Conservation (phyloP, 2,329 filamentous ascomycete species). For the Venturia effusa region DNA sequence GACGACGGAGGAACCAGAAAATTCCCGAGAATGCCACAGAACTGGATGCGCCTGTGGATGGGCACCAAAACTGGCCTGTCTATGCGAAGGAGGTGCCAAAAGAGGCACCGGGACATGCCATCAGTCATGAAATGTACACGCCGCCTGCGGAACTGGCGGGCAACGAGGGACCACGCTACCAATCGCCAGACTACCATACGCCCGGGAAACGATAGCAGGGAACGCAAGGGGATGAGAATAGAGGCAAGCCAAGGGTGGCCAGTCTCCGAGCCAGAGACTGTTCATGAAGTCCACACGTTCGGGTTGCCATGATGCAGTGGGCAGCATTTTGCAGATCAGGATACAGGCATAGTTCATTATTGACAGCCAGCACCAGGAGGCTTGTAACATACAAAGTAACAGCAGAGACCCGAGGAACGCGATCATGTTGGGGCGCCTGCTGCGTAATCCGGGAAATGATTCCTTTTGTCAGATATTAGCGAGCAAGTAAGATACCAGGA, state of each 20-base stretch:
- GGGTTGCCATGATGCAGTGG: neutral
- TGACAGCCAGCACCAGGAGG: neutral
- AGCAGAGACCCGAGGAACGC: neutral
- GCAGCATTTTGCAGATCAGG: neutral
- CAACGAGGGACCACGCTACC: neutral
- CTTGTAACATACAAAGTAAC: neutral
- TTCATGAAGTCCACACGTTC: neutral
- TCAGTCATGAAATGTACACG: neutral
- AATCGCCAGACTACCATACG: neutral
- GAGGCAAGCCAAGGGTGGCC: neutral
- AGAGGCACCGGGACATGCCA: neutral
- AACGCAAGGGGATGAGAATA: neutral
- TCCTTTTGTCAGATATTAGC: neutral
- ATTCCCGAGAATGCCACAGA: neutral
- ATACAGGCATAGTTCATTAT: neutral
- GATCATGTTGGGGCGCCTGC: neutral
- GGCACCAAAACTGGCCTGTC: neutral
- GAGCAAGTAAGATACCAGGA: neutral
- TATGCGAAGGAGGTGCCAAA: neutral
- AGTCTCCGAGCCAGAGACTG: neutral
- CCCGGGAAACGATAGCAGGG: neutral
- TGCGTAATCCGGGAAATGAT: neutral
- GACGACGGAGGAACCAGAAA: neutral
- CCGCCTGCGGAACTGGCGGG: neutral
- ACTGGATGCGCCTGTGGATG: neutral